These are phyloP conservation scores for Lepraria neglecta DNA, from an alignment of 495 filamentous ascomycete genomes.

Conservation along the genomic window DNA sequence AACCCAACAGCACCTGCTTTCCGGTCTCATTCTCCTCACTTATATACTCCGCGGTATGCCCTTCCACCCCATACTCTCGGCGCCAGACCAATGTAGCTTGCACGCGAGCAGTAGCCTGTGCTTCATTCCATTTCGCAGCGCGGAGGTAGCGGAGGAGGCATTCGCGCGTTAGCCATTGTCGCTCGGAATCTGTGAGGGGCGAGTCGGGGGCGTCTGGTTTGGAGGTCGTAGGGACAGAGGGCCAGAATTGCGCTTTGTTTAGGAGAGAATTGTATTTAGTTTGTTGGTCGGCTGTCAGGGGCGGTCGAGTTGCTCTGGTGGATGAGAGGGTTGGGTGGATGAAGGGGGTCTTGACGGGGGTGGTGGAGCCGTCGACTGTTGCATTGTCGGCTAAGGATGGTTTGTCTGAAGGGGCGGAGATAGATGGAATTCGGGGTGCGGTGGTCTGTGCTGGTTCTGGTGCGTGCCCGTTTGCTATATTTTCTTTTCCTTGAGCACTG, in stretches of 20 bases:
- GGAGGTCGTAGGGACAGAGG: conserved; percentile 56
- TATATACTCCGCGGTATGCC: conserved; percentile 74
- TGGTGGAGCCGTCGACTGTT: conserved; percentile 21
- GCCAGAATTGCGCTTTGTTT: conserved; percentile 59
- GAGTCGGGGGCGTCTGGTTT: conserved; percentile 52
- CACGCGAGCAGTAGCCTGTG: conserved; percentile 70
- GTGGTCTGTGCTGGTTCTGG: background rate
- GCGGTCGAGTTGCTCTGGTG: conserved; percentile 45
- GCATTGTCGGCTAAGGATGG: background rate
- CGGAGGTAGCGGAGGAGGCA: conserved; percentile 89
- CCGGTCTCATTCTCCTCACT: conserved; percentile 90
- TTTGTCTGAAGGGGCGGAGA: background rate
- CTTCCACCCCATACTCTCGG: conserved; percentile 73
- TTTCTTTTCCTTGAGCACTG: background rate
- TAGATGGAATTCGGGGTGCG: background rate
- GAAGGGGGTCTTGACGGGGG: conserved; percentile 64
- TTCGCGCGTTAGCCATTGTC: conserved; percentile 83
- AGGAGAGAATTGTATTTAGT: conserved; percentile 74
- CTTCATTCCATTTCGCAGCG: conserved; percentile 81
- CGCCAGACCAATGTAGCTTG: conserved; percentile 79
- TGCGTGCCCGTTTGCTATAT: background rate
- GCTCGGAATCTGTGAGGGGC: conserved; percentile 71
- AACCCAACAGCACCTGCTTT: conserved; percentile 85
- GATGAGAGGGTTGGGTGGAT: conserved; percentile 49
- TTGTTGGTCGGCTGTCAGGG: conserved; percentile 70